phyloP scores from a whole-genome alignment of 1,284 basidiomycete species.

The Sporisorium sorghi region DNA sequence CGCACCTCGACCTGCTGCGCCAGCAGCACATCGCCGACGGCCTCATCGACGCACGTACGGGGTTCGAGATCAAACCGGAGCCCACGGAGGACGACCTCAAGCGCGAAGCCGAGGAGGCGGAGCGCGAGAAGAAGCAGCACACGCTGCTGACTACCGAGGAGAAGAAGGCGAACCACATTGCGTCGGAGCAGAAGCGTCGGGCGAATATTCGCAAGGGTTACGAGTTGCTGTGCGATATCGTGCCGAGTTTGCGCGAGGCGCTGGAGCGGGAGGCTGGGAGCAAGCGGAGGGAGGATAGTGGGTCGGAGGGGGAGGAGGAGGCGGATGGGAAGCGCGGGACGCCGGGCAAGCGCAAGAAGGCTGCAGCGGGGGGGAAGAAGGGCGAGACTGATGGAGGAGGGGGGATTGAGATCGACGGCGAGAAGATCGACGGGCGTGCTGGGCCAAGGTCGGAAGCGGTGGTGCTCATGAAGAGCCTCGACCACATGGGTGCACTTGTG shows the following conservation, averaged over 20 bases:
- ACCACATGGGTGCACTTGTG: slow-evolving; percentile 38
- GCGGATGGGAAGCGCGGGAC: slow-evolving; percentile 9
- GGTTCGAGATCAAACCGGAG: slow-evolving; percentile 42
- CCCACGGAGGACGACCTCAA: slow-evolving; percentile 37
- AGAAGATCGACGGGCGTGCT: slow-evolving; percentile 55
- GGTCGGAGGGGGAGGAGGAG: slow-evolving; percentile 17
- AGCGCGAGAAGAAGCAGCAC: slow-evolving; percentile 70
- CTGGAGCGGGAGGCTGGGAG: slow-evolving; percentile 49
- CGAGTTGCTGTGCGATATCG: slow-evolving; percentile 80
- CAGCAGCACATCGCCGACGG: slow-evolving; percentile 41
- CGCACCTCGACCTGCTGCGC: slow-evolving; percentile 48
- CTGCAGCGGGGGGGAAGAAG: slow-evolving; percentile 13
- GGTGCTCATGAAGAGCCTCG: slow-evolving; percentile 52
- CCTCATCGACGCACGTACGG: slow-evolving; percentile 32
- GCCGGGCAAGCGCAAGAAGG: slow-evolving; percentile 26
- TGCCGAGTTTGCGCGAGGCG: slow-evolving; percentile 77
- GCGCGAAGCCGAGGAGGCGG: slow-evolving; percentile 33
- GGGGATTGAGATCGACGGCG: slow-evolving; percentile 50
- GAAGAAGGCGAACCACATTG: slow-evolving; percentile 91
- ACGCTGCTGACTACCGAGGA: slow-evolving; percentile 81
- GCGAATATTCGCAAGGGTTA: slow-evolving; percentile 90
- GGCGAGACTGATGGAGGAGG: not conserved
- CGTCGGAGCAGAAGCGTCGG: slow-evolving; percentile 88
- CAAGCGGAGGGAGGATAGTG: slow-evolving; percentile 9
- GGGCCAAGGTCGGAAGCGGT: slow-evolving; percentile 57